A percentile compares a stretch with the other conserved stretches of the same genome.
These are phyloP conservation scores for Cryphonectria radicalis DNA, from an alignment of 2,329 filamentous ascomycete genomes.

Conservation along the genomic window DNA sequence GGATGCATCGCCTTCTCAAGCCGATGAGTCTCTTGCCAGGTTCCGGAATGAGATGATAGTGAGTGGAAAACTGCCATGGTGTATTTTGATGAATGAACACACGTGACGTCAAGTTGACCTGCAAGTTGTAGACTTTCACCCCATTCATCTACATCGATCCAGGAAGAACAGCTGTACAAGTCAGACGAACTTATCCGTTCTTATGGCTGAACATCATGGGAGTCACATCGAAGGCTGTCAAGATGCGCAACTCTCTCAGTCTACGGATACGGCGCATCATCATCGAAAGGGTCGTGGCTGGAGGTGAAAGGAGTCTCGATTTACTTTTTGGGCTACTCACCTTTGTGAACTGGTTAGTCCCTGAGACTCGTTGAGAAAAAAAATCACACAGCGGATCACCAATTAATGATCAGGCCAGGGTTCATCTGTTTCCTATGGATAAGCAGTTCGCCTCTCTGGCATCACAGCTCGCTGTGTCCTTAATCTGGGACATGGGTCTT, in stretches of 20 bases:
- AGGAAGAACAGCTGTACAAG: neutral
- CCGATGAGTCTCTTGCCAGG: neutral
- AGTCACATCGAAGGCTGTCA: conserved; percentile 45
- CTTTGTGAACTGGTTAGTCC: conserved; percentile 45
- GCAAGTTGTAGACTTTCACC: neutral
- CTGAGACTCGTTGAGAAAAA: neutral
- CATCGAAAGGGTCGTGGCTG: conserved; percentile 46
- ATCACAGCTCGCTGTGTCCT: conserved; percentile 44
- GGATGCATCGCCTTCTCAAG: neutral
- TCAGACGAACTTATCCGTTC: conserved; percentile 46
- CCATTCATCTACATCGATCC: neutral
- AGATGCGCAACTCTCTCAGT: conserved; percentile 43
- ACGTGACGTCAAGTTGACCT: neutral
- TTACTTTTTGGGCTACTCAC: conserved; percentile 52
- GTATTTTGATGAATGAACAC: neutral
- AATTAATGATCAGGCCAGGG: conserved; percentile 33
- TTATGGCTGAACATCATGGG: conserved; percentile 56
- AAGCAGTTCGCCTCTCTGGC: conserved; percentile 48
- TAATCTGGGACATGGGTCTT: conserved; percentile 50
- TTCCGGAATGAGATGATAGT: conserved; percentile 1
- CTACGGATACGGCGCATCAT: conserved; percentile 47
- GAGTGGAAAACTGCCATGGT: neutral
- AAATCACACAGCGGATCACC: neutral
- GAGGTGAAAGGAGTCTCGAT: conserved; percentile 52
- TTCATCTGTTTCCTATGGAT: conserved; percentile 26